Conservation (phyloP, 345 rosid species). For the Eucalyptus caleyi region DNA sequence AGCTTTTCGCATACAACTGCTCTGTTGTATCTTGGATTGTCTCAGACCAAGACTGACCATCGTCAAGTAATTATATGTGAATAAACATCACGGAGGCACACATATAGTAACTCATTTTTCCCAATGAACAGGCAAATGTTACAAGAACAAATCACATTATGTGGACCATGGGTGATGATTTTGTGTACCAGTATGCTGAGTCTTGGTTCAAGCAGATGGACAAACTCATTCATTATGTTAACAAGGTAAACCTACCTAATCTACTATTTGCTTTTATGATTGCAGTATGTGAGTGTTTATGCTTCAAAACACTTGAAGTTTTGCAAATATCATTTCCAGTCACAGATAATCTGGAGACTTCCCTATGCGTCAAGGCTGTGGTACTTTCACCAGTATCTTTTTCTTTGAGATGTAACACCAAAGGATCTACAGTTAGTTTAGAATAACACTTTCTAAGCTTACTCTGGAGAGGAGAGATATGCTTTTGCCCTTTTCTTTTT, state of each 20-base stretch:
- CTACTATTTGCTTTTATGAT: not conserved
- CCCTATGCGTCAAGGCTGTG: not conserved
- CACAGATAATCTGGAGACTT: not conserved
- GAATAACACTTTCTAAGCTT: not conserved
- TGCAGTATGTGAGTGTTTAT: not conserved
- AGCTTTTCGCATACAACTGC: not conserved
- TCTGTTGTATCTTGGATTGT: not conserved
- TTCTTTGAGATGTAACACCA: not conserved
- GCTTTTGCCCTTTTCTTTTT: not conserved
- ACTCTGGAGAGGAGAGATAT: not conserved
- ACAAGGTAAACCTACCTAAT: conserved; percentile 36
- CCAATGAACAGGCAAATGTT: conserved; percentile 48
- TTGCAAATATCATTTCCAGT: not conserved
- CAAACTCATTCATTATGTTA: conserved; percentile 73
- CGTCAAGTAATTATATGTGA: not conserved
- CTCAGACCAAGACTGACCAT: not conserved
- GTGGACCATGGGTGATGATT: conserved; percentile 99
- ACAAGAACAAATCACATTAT: conserved; percentile 71
- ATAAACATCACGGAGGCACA: not conserved
- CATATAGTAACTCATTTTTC: not conserved
- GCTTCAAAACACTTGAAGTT: not conserved
- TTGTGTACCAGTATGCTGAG: conserved; percentile 85
- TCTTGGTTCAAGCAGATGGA: conserved; percentile 96
- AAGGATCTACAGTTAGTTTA: not conserved
- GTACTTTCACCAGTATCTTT: not conserved